Base-by-base conservation (phyloP, 2,329 filamentous ascomycete species). In the Xylariaceae sp. region DNA sequence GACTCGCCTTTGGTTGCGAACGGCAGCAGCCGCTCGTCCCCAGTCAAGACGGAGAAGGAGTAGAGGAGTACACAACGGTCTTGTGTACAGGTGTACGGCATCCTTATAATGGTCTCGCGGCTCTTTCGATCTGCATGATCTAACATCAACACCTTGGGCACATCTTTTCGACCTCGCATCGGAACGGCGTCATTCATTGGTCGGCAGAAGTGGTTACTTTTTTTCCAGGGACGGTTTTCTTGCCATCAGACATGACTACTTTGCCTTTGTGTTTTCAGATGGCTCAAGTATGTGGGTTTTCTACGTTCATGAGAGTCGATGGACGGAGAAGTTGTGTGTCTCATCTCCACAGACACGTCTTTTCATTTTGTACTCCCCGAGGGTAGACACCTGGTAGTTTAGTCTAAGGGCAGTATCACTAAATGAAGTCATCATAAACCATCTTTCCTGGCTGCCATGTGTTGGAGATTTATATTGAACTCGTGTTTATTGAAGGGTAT, bases 1-100 rank as follows among this genome's bases (percentile, higher is more conserved):
- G 68, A 75, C 40, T 63, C 64, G 35, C 63, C 61, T 32, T 56
- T 61, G 35, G 53, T 56, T 33, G 63, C 60, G 34, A 56, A 60
- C 35, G 61, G 61, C 43, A 68, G 64, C 50, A 60, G 64, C 44
- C 58, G 66, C 43, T 67, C 65, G 17, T 75, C 72, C 27, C 70
- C 72, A 17, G 49, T 55, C 37, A 70, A 69, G 46, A 52, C 59
- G 46, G 61, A 61, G 49, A 59, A 60, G 48, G 49, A 55, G 32
- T 62, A 54, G 46, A 60, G 48, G 49, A 55, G 32, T 62, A 54
- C 45, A 39, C 39, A 38, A 33, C 18, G 31, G 32, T 42, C 39
- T 38, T 45, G 40, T 47, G 43, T 43, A 47, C 44, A 43, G 39
- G 18, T n/a, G 37, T 33, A 39, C 31, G 27, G 38, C 41, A 40